phyloP scores from a whole-genome alignment of 306 rosid genomes.

The Mimosa pudica region DNA sequence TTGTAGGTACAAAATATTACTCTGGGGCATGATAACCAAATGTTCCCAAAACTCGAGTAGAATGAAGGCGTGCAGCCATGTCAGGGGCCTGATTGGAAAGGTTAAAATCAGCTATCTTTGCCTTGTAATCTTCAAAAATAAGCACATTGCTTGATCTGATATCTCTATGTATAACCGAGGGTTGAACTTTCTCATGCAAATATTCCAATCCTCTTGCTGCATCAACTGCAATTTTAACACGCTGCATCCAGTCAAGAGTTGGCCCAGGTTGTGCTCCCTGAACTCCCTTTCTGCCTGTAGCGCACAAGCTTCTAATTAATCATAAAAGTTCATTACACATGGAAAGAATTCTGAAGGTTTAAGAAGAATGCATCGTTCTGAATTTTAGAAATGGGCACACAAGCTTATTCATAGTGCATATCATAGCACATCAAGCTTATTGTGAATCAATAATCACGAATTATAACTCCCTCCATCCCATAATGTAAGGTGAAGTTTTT shows the following conservation, averaged over 20 bases:
- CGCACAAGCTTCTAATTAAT: constrained; percentile 26
- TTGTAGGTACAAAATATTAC: constrained; percentile 42
- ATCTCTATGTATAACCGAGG: constrained; percentile 67
- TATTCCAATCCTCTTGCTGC: constrained; percentile 75
- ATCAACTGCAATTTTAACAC: constrained; percentile 72
- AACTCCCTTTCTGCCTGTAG: constrained; percentile 75
- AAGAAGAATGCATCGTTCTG: neutral
- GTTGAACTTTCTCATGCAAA: constrained; percentile 78
- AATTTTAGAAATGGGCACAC: neutral
- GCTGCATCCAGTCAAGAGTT: constrained; percentile 71
- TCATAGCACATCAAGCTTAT: neutral
- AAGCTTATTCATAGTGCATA: neutral
- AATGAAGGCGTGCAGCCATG: constrained; percentile 85
- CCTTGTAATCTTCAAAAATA: constrained; percentile 69
- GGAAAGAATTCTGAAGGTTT: neutral
- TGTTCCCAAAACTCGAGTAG: constrained; percentile 75
- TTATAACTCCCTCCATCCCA: too few species aligned
- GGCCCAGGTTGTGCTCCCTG: constrained; percentile 87
- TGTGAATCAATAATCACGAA: neutral
- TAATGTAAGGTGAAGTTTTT: too few species aligned
- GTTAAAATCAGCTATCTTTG: constrained; percentile 75
- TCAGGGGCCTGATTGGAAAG: constrained; percentile 83
- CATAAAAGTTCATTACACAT: neutral
- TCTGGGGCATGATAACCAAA: constrained; percentile 85
- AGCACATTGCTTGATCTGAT: constrained; percentile 79